A percentile compares a stretch with the other conserved stretches of the same genome.
Evolutionary conservation across 352 stramenopile genomes (phyloP).

Genomic region (Thalassiosira livingstoniorum): DNA sequence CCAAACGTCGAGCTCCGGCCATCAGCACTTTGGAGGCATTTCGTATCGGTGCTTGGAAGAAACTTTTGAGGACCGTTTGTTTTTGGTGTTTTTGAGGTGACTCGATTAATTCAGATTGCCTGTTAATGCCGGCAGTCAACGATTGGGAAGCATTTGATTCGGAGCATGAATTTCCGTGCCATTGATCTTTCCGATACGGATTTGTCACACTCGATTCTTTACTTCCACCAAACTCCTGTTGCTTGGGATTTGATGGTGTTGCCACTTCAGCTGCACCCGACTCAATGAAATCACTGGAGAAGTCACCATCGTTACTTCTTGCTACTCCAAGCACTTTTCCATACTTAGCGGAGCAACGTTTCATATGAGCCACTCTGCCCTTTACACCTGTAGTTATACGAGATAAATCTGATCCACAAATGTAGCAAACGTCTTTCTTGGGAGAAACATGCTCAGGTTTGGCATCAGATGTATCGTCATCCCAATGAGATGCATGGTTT

Average conservation of each 20-base stretch:
- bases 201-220: conserved; percentile 26
- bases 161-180: conserved; percentile 59
- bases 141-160: conserved; percentile 34
- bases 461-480: neutral
- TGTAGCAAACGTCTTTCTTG: conserved; percentile 68
- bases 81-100: conserved; percentile 21
- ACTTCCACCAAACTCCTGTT: neutral
- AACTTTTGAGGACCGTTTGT: conserved; percentile 52
- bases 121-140: neutral
- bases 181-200: conserved; percentile 58
- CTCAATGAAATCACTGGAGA: conserved; percentile 34
- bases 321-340: conserved; percentile 55
- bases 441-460: conserved; percentile 7
- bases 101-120: neutral
- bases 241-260: neutral
- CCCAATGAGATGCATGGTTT: neutral
- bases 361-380: conserved; percentile 79
- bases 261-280: conserved; percentile 8
- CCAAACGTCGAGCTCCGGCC: conserved; percentile 59
- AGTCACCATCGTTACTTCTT: conserved; percentile 44
- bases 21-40: conserved; percentile 77
- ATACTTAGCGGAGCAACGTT: conserved; percentile 81
- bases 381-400: conserved; percentile 58
- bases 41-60: conserved; percentile 58
- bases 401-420: conserved; percentile 69